A percentile compares a stretch with the other conserved stretches of the same genome.
Conservation (phyloP, 257 asterid species). For the Datura wrightii region DNA sequence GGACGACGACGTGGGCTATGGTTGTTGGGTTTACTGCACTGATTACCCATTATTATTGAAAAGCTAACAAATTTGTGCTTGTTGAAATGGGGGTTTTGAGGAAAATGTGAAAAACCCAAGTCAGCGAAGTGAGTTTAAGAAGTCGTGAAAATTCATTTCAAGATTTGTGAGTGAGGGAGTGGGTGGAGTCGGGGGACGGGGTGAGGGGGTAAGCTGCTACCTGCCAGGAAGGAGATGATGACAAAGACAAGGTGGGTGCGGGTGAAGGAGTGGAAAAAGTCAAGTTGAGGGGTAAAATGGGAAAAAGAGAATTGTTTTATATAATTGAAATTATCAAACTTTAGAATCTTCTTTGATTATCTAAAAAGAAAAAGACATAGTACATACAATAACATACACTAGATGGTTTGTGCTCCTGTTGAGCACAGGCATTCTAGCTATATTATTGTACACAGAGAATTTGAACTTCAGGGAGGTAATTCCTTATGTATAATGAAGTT, state of each 20-base stretch:
- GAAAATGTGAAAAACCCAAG: not conserved
- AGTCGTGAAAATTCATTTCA: not conserved
- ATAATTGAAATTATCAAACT: not conserved
- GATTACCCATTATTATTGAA: constrained; percentile 61
- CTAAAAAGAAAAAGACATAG: not conserved
- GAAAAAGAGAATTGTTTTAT: not conserved
- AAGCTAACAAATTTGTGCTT: not conserved
- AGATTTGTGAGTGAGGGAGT: not conserved
- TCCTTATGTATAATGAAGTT: not conserved
- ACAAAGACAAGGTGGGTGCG: too few species aligned
- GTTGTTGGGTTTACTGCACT: constrained; percentile 47
- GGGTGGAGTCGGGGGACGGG: too few species aligned
- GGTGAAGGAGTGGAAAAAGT: too few species aligned
- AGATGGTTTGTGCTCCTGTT: too few species aligned
- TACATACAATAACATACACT: not conserved
- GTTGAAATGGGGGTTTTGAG: not conserved
- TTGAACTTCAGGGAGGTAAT: too few species aligned
- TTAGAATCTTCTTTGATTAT: not conserved
- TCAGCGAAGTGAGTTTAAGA: not conserved
- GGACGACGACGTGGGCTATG: constrained; percentile 37
- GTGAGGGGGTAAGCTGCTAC: not conserved
- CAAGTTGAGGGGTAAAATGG: not conserved
- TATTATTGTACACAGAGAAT: too few species aligned
- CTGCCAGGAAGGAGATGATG: constrained; percentile 5
- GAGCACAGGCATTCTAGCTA: too few species aligned